Conservation (phyloP, 192 early-diverging fungal genomes). For the Blastocladiella britannica region DNA sequence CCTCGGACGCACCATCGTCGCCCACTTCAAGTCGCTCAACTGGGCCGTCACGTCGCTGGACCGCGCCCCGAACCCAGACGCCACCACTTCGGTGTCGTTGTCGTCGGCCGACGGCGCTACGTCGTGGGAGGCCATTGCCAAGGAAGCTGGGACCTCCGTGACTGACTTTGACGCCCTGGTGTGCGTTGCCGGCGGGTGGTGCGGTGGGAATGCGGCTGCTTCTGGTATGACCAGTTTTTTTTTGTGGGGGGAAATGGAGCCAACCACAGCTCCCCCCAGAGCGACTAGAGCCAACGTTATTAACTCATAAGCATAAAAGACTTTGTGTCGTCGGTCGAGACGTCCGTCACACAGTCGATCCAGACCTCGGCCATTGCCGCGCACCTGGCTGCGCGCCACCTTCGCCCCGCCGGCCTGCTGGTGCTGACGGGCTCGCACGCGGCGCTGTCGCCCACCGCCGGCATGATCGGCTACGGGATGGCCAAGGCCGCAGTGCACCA, state of each 20-base stretch:
- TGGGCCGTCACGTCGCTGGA: conserved; percentile 64
- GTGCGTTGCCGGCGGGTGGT: conserved; percentile 92
- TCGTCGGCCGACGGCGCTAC: conserved; percentile 38
- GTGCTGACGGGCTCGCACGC: neutral
- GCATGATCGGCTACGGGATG: conserved; percentile 74
- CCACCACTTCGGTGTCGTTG: conserved; percentile 29
- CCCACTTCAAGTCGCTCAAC: conserved; percentile 30
- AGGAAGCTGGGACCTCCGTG: no score
- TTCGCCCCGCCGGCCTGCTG: conserved; percentile 1
- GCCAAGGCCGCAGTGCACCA: conserved; percentile 91
- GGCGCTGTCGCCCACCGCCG: neutral
- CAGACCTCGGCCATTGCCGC: conserved; percentile 66
- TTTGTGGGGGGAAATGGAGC: conserved; percentile 5
- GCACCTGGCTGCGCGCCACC: conserved; percentile 51
- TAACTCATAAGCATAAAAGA: conserved; percentile 10
- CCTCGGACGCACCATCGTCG: conserved; percentile 59
- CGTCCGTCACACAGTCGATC: conserved; percentile 66
- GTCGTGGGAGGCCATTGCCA: no score
- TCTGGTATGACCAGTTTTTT: conserved; percentile 2
- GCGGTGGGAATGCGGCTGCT: conserved; percentile 55
- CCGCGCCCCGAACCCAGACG: conserved; percentile 44
- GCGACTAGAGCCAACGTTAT: neutral
- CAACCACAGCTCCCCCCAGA: neutral
- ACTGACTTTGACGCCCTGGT: conserved; percentile 50
- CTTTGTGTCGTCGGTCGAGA: conserved; percentile 44